phyloP scores from a whole-genome alignment of 352 stramenopile species.

The Phytophthora pseudosyringae region DNA sequence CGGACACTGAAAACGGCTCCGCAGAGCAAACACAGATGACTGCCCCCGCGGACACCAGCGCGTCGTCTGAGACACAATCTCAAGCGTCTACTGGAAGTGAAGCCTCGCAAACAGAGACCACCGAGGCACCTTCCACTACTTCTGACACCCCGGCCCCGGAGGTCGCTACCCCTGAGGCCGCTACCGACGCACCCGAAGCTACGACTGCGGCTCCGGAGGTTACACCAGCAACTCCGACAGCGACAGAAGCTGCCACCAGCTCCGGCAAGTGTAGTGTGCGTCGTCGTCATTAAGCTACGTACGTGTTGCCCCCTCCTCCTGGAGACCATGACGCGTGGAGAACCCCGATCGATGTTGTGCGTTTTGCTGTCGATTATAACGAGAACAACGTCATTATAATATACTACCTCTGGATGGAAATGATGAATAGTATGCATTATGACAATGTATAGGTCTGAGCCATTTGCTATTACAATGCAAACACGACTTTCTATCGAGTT shows the following conservation, averaged over 20 bases:
- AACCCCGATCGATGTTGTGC: too few species aligned
- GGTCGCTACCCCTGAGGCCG: neutral
- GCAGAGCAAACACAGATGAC: neutral
- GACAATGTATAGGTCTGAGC: too few species aligned
- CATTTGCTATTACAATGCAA: too few species aligned
- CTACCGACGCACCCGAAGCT: neutral
- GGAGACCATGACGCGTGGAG: too few species aligned
- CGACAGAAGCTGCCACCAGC: neutral
- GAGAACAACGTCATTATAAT: too few species aligned
- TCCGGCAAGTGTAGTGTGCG: neutral
- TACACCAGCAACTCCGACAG: neutral
- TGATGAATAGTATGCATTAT: too few species aligned
- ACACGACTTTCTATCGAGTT: too few species aligned
- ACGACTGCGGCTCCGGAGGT: neutral
- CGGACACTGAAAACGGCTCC: neutral
- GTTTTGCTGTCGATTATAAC: too few species aligned
- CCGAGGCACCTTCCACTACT: neutral
- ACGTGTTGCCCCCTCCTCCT: too few species aligned
- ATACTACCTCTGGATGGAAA: too few species aligned
- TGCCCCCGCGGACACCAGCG: neutral
- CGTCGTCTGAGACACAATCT: neutral
- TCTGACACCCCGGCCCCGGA: neutral
- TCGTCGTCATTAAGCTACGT: neutral
- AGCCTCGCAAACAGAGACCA: neutral
- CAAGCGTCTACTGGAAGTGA: neutral